Evolutionary conservation across 176 grass and related monocot genomes (phyloP), one percentile per base, ranked within the genome.

Genomic region (Oryza meridionalis): DNA sequence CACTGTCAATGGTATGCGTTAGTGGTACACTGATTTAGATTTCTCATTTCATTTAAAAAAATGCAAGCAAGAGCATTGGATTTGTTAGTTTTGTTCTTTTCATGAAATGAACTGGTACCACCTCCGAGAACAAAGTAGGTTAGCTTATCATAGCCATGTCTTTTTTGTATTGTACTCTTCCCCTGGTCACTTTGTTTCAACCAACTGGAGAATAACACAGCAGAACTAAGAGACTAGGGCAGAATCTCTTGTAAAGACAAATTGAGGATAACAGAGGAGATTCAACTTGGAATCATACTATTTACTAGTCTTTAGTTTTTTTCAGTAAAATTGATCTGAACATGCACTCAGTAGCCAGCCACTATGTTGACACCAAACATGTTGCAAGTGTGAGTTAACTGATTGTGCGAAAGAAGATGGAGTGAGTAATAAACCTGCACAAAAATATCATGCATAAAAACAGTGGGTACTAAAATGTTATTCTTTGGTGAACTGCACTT

Each of bases 1-100:
- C 35, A 92, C 88, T 3, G 84, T 92, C 65, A 94, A 89, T 65
- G 94, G 94, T 94, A 92, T 74, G 84, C 17, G 10, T 11, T n/a
- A 82, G 82, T 61, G 67, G 47, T 73, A 35, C 53, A 62, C 21
- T 62, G 45, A 59, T 26, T 46, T 33, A 44, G 53, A 31, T 58
- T 24, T 12, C 11, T 3, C 65, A 3, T 53, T 84, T 22, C n/a
- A 31, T 11, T 73, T 69, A 43, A n/a, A 2, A 43, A 42, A 84
- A 25, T 84, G 66, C 13, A 24, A 42, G 22, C 17, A 77, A 33
- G 26, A 75, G 55, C 6, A n/a, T 4, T 3, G 21, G 6, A 17
- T 15, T 17, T 19, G 15, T 19, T 5, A 4, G 4, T 21, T 61
- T 61, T 61, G 6, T 8, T 61, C 2, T 9, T 61, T 22, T 9